These are phyloP conservation scores for Coemansia reversa DNA, from an alignment of 192 early-diverging fungal species.

Conservation along the genomic window DNA sequence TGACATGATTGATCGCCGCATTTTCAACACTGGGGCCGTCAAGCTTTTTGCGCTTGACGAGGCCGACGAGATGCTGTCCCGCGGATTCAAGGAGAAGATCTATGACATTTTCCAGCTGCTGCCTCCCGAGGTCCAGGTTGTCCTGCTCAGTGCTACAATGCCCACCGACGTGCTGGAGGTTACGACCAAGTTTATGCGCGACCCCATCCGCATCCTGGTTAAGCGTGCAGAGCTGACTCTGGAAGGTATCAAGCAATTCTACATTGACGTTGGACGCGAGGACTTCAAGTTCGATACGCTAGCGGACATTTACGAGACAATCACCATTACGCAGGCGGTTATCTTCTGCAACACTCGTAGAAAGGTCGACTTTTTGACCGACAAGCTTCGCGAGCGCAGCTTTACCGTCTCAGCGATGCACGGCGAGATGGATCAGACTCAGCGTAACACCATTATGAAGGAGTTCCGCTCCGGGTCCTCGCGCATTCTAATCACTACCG, in stretches of 20 bases:
- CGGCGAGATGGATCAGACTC: slow-evolving; percentile 97
- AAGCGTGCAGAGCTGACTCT: slow-evolving; percentile 96
- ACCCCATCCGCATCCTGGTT: slow-evolving; percentile 98
- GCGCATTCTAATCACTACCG: slow-evolving; percentile 96
- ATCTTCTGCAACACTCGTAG: slow-evolving; percentile 99
- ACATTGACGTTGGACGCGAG: slow-evolving; percentile 97
- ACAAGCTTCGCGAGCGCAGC: slow-evolving; percentile 84
- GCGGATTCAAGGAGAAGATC: slow-evolving; percentile 99
- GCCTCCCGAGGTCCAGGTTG: slow-evolving; percentile 88
- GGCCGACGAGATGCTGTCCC: slow-evolving; percentile 98
- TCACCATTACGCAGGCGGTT: slow-evolving; percentile 98
- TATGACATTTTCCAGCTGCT: slow-evolving; percentile 95
- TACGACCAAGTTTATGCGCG: slow-evolving; percentile 96
- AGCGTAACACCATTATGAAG: slow-evolving; percentile 98
- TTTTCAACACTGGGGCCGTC: slow-evolving; percentile 78
- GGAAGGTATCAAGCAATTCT: slow-evolving; percentile 97
- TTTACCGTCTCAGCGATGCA: slow-evolving; percentile 99
- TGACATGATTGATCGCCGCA: slow-evolving; percentile 96
- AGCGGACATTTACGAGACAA: slow-evolving; percentile 96
- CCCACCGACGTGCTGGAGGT: slow-evolving; percentile 93
- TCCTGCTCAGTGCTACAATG: slow-evolving; percentile 97
- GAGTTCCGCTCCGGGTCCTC: slow-evolving; percentile 98
- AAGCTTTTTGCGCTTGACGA: slow-evolving; percentile 99
- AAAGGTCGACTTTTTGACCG: slow-evolving; percentile 99
- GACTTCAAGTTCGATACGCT: slow-evolving; percentile 99